These are phyloP conservation scores for Fraxinus excelsior DNA, from an alignment of 257 asterid genomes.

Conservation along the genomic window DNA sequence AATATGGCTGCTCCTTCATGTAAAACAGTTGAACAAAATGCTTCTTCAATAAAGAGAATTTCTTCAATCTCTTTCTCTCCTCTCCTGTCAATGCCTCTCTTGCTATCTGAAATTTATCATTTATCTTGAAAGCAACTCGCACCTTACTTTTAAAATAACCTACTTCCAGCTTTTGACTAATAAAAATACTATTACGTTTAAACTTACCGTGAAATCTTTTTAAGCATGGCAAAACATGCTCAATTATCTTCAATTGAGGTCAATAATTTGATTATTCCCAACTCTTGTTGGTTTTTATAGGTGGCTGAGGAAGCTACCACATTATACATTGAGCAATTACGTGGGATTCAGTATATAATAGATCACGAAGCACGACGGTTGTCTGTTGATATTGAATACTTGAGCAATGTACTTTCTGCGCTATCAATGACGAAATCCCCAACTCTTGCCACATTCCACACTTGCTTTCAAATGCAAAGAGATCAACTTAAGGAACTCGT, in stretches of 20 bases:
- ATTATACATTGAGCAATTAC: slow-evolving; percentile 81
- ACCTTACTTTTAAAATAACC: background rate
- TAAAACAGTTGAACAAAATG: no score
- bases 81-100: no score
- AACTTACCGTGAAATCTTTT: background rate
- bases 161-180: background rate
- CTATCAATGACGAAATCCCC: slow-evolving; percentile 82
- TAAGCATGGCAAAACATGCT: background rate
- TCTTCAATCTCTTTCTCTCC: no score
- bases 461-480: slow-evolving; percentile 72
- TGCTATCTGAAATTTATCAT: no score
- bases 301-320: slow-evolving; percentile 95
- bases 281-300: slow-evolving; percentile 28
- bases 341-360: slow-evolving; percentile 82
- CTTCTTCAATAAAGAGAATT: no score
- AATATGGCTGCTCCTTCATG: no score
- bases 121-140: background rate
- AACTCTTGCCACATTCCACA: slow-evolving; percentile 79
- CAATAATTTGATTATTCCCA: background rate
- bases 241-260: background rate
- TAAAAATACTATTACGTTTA: background rate
- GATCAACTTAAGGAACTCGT: slow-evolving; percentile 80
- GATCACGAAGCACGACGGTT: no score
- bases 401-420: no score
- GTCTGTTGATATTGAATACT: slow-evolving; percentile 94